phyloP scores from a whole-genome alignment of 2,329 filamentous ascomycete species.

The Colletotrichum filicis region DNA sequence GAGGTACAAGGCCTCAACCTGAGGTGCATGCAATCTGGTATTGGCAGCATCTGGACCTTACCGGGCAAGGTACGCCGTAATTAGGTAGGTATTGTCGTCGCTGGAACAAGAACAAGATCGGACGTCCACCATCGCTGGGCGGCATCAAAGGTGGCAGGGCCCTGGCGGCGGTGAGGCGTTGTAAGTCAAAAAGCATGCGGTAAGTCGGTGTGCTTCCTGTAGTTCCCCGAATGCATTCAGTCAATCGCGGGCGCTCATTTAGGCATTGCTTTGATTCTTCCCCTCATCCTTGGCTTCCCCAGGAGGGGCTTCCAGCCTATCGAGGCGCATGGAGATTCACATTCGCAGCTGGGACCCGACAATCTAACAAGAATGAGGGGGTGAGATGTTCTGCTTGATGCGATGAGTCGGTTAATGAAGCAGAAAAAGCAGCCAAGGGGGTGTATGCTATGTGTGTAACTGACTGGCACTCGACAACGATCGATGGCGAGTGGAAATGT shows the following conservation, averaged over 20 bases:
- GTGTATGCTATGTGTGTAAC: background rate
- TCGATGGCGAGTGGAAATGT: background rate
- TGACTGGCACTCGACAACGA: background rate
- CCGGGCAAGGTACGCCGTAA: no score
- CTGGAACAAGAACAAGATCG: background rate
- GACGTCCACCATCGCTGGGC: constrained; percentile 13
- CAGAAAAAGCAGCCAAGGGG: no score
- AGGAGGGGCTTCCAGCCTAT: background rate
- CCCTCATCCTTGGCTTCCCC: background rate
- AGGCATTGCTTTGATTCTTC: background rate
- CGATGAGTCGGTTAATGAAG: no score
- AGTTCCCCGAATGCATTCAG: constrained; percentile 4
- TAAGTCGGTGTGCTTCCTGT: background rate
- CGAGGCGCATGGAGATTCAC: background rate
- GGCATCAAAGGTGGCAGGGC: constrained; percentile 3
- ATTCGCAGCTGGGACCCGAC: background rate
- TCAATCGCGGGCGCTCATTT: background rate
- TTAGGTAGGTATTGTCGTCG: background rate
- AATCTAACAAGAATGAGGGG: background rate
- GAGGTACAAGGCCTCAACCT: background rate
- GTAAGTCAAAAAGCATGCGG: background rate
- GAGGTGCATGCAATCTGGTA: background rate
- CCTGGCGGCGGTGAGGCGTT: constrained; percentile 16
- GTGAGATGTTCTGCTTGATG: background rate
- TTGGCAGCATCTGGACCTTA: background rate